A percentile compares a stretch with the other conserved stretches of the same genome.
Conservation (phyloP, 345 rosid species). For the Geranium rotundifolium region DNA sequence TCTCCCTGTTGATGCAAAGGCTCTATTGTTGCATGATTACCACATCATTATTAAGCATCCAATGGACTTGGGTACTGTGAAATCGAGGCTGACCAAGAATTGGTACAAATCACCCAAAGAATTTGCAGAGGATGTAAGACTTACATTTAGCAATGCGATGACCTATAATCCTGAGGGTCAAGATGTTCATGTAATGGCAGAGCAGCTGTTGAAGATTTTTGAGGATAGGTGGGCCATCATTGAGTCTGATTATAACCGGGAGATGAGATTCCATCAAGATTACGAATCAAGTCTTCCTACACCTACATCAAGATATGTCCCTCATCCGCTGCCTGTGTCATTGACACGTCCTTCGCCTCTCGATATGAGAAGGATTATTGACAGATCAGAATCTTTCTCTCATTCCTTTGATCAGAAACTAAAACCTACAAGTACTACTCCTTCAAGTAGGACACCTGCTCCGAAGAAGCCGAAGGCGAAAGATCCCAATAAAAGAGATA, state of each 20-base stretch:
- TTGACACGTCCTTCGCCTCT: slow-evolving; percentile 45
- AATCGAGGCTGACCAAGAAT: slow-evolving; percentile 55
- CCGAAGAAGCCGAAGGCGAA: slow-evolving; percentile 94
- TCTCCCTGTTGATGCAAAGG: slow-evolving; percentile 75
- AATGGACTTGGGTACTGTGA: slow-evolving; percentile 94
- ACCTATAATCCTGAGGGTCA: slow-evolving; percentile 91
- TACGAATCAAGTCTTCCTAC: slow-evolving; percentile 50
- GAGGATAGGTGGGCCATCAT: slow-evolving; percentile 82
- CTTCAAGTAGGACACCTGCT: slow-evolving; percentile 74
- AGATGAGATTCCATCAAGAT: slow-evolving; percentile 39
- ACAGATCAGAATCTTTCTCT: slow-evolving; percentile 62
- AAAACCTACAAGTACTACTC: slow-evolving; percentile 51
- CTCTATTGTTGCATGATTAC: slow-evolving; percentile 81
- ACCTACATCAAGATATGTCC: slow-evolving; percentile 52
- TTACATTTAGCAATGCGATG: slow-evolving; percentile 92
- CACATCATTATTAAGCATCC: slow-evolving; percentile 69
- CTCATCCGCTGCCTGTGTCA: slow-evolving; percentile 37
- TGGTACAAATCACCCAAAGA: slow-evolving; percentile 83
- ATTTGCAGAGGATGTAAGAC: slow-evolving; percentile 97
- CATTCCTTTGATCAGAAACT: slow-evolving; percentile 34
- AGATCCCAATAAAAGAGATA: slow-evolving; percentile 89
- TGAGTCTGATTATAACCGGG: slow-evolving; percentile 70
- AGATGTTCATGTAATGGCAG: slow-evolving; percentile 95
- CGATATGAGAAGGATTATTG: slow-evolving; percentile 67
- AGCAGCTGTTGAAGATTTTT: slow-evolving; percentile 48